Percentiles rank a stretch among this genome's conserved stretches.
phyloP scores from a whole-genome alignment of 768 basidiomycete genomes.

The Podaxis mareebaensis region DNA sequence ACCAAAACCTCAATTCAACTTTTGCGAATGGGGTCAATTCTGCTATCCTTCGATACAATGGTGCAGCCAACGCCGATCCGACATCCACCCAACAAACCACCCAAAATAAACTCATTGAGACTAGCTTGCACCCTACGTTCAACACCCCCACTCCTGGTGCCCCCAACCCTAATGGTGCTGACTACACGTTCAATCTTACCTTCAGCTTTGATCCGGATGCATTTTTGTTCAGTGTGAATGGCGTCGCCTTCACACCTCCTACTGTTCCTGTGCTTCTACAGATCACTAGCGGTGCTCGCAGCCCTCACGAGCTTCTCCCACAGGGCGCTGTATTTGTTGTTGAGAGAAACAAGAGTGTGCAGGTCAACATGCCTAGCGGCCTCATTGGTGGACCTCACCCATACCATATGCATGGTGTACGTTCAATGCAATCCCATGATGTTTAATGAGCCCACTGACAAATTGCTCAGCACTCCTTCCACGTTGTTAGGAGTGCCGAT shows the following conservation, averaged over 20 bases:
- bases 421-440: not conserved
- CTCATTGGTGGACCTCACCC: conserved; percentile 41
- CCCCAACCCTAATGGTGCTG: conserved; percentile 38
- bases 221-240: conserved; percentile 29
- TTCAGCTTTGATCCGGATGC: conserved; percentile 22
- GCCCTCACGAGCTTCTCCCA: conserved; percentile 50
- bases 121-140: conserved; percentile 32
- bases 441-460: not conserved
- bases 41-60: conserved; percentile 41
- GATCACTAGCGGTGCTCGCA: conserved; percentile 52
- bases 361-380: conserved; percentile 34
- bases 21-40: conserved; percentile 45
- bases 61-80: conserved; percentile 34
- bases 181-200: conserved; percentile 34
- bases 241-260: conserved; percentile 34
- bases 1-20: conserved; percentile 5
- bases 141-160: conserved; percentile 34
- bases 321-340: conserved; percentile 46
- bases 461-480: conserved; percentile 39
- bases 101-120: conserved; percentile 34
- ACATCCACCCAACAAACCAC: conserved; percentile 30
- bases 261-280: conserved; percentile 56
- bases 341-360: conserved; percentile 41
- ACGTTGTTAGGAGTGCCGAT: conserved; percentile 42
- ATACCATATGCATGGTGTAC: conserved; percentile 39